Evolutionary conservation across 2,329 filamentous ascomycete species (phyloP), one percentile per base, ranked within the genome.

Genomic region (Penicillium hesseltinei): DNA sequence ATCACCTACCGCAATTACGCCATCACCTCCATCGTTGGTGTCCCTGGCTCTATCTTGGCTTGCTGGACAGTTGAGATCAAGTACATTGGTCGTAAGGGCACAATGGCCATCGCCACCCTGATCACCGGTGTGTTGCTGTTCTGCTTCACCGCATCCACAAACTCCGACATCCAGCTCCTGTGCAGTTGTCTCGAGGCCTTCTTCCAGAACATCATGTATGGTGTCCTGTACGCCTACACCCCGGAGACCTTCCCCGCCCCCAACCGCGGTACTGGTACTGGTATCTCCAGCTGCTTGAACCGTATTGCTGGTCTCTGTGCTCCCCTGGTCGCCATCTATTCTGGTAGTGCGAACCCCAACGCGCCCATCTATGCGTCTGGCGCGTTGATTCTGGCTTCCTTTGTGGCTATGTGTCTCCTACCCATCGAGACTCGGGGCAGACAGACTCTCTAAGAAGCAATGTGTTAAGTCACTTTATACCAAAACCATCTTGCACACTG

Each of bases 41-140:
- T 94, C 1, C 90, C 90, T 0, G 91, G 91, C 29, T 89, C 87
- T 43, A 73, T 94, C 11, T 77, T 94, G 17, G 91, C 88, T 13
- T 88, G 86, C 56, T 90, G 84, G 67, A 85, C 88, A 1, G 90
- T 95, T 55, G 81, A 88, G 43, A 75, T 86, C 35, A 90, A 88
- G 69, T 91, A 80, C 61, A 66, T 84, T 27, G 82, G 82, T 21
- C 80, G 82, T 43, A 84, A 83, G 66, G 80, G 81, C 15, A 85
- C 82, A 2, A 83, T 84, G 77, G 80, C 80, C 17, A 71, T 81
- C 49, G 75, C 78, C 2, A 81, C 82, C 0, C 56, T 81, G 43
- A 73, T 84, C 54, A 83, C 79, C 0, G 82, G 79, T 9, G 73
- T 84, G 19, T 78, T 84, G 56, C 71, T 84, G 29, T 84, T 83